Conservation (phyloP, 2,329 filamentous ascomycete genomes). For the Celoporthe dispersa region DNA sequence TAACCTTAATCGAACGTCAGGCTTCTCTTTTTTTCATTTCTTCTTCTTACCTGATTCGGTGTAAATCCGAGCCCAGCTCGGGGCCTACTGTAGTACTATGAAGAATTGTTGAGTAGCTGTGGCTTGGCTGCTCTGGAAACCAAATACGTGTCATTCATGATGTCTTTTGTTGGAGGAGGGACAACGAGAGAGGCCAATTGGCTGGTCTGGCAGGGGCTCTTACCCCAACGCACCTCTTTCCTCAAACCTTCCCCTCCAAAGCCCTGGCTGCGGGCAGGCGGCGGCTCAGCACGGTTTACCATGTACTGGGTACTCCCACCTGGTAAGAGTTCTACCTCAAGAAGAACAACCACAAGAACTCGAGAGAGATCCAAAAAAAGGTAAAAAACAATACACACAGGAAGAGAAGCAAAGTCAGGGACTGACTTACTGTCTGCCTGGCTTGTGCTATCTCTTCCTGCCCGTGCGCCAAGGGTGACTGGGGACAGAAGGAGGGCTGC, state of each 20-base stretch:
- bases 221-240: background rate
- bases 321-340: no score
- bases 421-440: background rate
- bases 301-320: no score
- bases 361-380: no score
- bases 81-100: background rate
- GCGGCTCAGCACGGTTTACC: background rate
- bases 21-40: background rate
- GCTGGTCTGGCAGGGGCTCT: background rate
- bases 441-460: background rate
- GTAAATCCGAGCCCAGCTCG: background rate
- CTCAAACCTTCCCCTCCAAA: background rate
- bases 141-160: no score
- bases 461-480: background rate
- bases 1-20: constrained; percentile 24
- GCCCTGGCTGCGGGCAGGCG: background rate
- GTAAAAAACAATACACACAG: no score
- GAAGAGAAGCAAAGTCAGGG: no score
- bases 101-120: background rate
- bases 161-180: background rate
- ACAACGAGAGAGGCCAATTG: no score
- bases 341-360: no score
- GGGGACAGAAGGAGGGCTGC: background rate
- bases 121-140: no score
- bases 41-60: background rate